phyloP scores from a whole-genome alignment of 208 protist genomes.

The Herpetomonas muscarum region DNA sequence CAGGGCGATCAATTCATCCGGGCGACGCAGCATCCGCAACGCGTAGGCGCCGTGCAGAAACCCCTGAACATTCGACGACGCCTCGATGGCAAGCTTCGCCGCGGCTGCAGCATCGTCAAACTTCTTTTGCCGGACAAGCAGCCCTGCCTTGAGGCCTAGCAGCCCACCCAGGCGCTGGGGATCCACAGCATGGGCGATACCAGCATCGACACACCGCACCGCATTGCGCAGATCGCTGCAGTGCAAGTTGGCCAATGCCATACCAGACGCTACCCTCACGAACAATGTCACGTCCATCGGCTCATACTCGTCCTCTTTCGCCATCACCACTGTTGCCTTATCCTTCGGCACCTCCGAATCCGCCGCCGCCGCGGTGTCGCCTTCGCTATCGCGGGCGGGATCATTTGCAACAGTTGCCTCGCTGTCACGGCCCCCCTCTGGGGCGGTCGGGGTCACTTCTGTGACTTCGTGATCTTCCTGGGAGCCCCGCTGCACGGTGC shows the following conservation, averaged over 20 bases:
- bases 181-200: constrained; percentile 59
- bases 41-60: constrained; percentile 82
- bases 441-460: not conserved
- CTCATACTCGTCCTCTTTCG: constrained; percentile 51
- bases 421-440: not conserved
- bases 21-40: constrained; percentile 41
- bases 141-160: constrained; percentile 76
- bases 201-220: constrained; percentile 66
- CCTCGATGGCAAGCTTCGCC: constrained; percentile 56
- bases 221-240: constrained; percentile 71
- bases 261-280: constrained; percentile 66
- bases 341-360: not conserved
- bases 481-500: constrained; percentile 25
- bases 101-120: constrained; percentile 56
- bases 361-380: constrained; percentile 8
- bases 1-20: constrained; percentile 52
- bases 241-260: constrained; percentile 83
- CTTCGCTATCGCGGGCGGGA: too few species aligned
- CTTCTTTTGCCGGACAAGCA: constrained; percentile 71
- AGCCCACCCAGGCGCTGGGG: constrained; percentile 61
- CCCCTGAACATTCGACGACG: constrained; percentile 70
- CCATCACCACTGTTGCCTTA: constrained; percentile 40
- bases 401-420: not conserved
- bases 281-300: constrained; percentile 79
- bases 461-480: not conserved